Conservation (phyloP, 306 rosid genomes). For the Lathyrus tuberosus region DNA sequence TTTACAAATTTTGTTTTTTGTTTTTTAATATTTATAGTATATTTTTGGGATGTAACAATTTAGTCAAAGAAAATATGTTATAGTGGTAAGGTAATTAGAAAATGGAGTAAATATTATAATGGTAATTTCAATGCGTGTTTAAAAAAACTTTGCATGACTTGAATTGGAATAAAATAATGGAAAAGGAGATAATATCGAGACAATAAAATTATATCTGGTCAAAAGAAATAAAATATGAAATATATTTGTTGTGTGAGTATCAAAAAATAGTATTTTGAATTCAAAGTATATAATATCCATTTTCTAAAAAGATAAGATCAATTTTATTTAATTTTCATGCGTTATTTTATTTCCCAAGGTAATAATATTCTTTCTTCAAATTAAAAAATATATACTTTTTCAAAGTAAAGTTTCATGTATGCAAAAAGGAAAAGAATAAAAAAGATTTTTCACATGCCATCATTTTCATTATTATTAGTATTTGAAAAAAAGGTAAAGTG, state of each 20-base stretch:
- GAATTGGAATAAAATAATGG: neutral
- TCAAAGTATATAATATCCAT: neutral
- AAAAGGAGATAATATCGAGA: conserved; percentile 1
- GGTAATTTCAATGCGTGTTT: neutral
- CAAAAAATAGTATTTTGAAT: neutral
- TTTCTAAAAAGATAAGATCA: neutral
- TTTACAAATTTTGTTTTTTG: neutral
- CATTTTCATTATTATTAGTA: neutral
- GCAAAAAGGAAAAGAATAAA: neutral
- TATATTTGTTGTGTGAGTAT: neutral
- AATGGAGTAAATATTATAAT: neutral
- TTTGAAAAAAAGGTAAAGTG: neutral
- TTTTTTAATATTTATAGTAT: neutral
- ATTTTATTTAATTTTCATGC: neutral
- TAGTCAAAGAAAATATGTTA: too few species aligned
- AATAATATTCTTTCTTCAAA: neutral
- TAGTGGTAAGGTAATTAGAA: too few species aligned
- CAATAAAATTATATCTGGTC: conserved; percentile 9
- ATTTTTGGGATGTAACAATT: too few species aligned
- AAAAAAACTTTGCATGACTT: neutral
- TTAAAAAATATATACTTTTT: neutral
- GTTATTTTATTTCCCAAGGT: neutral
- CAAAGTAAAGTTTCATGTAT: neutral
- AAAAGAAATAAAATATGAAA: neutral
- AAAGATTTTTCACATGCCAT: neutral